Percentiles rank a stretch among this genome's conserved stretches.
Conservation (phyloP, 768 basidiomycete genomes). For the Suillus placidus region DNA sequence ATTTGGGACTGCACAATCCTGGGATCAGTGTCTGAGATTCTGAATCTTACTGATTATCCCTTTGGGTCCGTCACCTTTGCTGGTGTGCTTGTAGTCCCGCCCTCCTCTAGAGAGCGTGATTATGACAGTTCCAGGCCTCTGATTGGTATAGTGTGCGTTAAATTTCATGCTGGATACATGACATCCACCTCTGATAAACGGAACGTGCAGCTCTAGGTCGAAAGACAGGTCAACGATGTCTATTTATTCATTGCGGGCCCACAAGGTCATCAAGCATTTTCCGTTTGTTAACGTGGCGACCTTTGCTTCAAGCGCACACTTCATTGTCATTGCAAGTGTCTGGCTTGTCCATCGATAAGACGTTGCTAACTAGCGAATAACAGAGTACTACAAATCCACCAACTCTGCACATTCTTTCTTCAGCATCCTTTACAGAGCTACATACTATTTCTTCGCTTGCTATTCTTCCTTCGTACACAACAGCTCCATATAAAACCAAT, state of each 20-base stretch:
- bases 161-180: not conserved
- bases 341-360: not conserved
- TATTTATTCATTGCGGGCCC: constrained; percentile 50
- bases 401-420: constrained; percentile 57
- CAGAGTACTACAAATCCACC: constrained; percentile 63
- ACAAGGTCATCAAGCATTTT: constrained; percentile 53
- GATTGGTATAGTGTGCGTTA: constrained; percentile 39
- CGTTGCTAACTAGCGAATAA: constrained; percentile 5
- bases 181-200: not conserved
- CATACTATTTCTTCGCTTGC: constrained; percentile 50
- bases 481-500: constrained; percentile 33
- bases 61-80: constrained; percentile 43
- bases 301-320: constrained; percentile 49
- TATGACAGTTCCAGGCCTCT: constrained; percentile 36
- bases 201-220: constrained; percentile 25
- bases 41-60: constrained; percentile 47
- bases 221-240: constrained; percentile 34
- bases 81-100: constrained; percentile 42
- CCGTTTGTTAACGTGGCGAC: constrained; percentile 43
- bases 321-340: constrained; percentile 60
- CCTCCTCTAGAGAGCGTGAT: constrained; percentile 28
- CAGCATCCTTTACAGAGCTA: constrained; percentile 53
- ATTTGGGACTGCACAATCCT: constrained; percentile 66
- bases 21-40: constrained; percentile 50
- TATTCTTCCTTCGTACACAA: constrained; percentile 46